phyloP scores from a whole-genome alignment of 495 filamentous ascomycete species.

The Cladorrhinum samala region DNA sequence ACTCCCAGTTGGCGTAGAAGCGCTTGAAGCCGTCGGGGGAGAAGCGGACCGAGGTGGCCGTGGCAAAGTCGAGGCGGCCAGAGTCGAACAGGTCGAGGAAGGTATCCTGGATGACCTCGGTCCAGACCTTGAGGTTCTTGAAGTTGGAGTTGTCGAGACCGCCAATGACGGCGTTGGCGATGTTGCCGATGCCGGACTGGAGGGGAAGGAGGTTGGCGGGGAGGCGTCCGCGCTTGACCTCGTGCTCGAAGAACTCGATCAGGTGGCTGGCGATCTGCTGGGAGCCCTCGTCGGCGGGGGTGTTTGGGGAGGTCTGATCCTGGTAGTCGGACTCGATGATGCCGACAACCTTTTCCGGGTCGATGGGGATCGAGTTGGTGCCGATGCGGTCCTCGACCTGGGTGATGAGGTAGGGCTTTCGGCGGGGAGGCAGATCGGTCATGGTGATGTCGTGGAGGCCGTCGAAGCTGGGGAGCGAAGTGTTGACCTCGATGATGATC shows the following conservation, averaged over 20 bases:
- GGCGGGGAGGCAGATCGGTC: conserved; percentile 70
- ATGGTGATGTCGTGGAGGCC: conserved; percentile 89
- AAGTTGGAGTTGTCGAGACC: conserved; percentile 81
- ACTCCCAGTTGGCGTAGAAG: conserved; percentile 83
- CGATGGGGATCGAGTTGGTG: conserved; percentile 76
- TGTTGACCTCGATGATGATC: conserved; percentile 93
- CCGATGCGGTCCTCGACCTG: conserved; percentile 73
- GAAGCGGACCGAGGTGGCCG: conserved; percentile 86
- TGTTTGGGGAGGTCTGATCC: conserved; percentile 73
- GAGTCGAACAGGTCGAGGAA: conserved; percentile 94
- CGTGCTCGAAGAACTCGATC: conserved; percentile 79
- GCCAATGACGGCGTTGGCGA: conserved; percentile 87
- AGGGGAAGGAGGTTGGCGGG: conserved; percentile 74
- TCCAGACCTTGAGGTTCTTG: conserved; percentile 85
- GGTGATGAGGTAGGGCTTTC: conserved; percentile 87
- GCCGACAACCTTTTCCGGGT: conserved; percentile 81
- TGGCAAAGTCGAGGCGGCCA: conserved; percentile 84
- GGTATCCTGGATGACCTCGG: conserved; percentile 86
- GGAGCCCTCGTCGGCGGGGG: conserved; percentile 66
- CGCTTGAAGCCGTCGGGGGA: conserved; percentile 87
- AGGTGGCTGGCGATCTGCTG: conserved; percentile 71
- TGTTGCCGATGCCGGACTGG: conserved; percentile 89
- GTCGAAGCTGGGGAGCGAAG: conserved; percentile 74
- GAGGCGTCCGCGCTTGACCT: conserved; percentile 70
- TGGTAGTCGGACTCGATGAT: conserved; percentile 80